These are phyloP conservation scores for Aegilops umbellulata DNA, from an alignment of 176 grass and related monocot species.

Conservation along the genomic window DNA sequence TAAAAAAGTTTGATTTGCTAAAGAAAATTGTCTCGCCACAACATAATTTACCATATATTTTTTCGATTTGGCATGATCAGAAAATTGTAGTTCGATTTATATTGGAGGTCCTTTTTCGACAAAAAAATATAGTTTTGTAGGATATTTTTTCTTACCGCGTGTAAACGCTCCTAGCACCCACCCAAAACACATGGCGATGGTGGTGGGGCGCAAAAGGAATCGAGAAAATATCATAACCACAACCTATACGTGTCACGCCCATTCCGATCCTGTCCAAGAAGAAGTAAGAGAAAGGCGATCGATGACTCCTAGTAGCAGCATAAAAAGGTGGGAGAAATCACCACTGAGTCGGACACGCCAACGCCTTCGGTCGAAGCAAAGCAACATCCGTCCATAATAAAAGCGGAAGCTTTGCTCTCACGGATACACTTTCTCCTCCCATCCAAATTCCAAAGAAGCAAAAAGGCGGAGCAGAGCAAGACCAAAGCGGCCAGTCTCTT, in stretches of 20 bases:
- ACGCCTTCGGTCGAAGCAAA: slow-evolving; percentile 7
- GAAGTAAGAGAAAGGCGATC: neutral
- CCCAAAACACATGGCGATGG: neutral
- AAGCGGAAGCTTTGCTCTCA: neutral
- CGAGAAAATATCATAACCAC: neutral
- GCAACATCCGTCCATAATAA: neutral
- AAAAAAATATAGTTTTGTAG: no score
- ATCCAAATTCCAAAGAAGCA: neutral
- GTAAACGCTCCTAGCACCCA: neutral
- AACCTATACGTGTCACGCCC: neutral
- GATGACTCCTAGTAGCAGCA: neutral
- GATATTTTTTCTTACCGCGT: no score
- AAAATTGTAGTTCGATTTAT: no score
- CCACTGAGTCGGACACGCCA: neutral
- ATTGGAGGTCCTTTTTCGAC: no score
- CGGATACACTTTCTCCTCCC: neutral
- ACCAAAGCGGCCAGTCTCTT: neutral
- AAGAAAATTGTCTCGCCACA: no score
- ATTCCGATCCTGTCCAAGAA: neutral
- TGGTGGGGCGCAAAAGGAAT: neutral
- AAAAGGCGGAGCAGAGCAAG: neutral
- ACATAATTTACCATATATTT: no score
- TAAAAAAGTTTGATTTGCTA: no score
- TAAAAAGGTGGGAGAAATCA: neutral
- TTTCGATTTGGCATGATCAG: no score